Evolutionary conservation across 106 monocot species (phyloP), one percentile per base, ranked within the genome.

Genomic region (Dendrobium catenatum): DNA sequence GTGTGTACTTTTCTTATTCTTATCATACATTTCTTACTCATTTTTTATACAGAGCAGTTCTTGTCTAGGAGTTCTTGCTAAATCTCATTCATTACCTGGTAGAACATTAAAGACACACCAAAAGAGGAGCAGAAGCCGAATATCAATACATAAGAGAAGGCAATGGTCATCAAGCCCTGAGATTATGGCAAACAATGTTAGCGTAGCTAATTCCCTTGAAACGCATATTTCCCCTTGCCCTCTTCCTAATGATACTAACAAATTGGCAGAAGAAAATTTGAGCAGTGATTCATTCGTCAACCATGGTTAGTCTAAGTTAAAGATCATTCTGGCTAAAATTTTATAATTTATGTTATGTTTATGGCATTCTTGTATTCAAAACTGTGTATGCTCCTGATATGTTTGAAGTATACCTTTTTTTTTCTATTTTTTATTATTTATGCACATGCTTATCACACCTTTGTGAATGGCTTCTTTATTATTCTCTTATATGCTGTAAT

Each of bases 1-100:
- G 11, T 78, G 40, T 18, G 54, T 19, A 16, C 59, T 56, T 43
- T 31, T 19, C 20, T 33, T 42, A 81, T 4, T 70, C 37, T 49
- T 81, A 16, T 81, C 73, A 37, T 73, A 40, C 78, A 75, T 22
- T 22, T 81, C 81, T 76, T 66, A 80, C 59, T 73, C 75, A 46
- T 77, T 73, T 77, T 82, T 86, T 80, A 19, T 88, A 77, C 84
- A 89, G 89, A 86, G 79, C 86, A 89, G 89, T 89, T 81, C 81
- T 79, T 89, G 86, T 82, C 48, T 89, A 64, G 86, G 89, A 79
- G 84, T 76, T 59, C 72, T 86, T 79, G 74, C 81, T 4, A 86
- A 89, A 81, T 75, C 70, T 18, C 80, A 79, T 66, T 58, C 81
- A 75, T 44, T 77, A 75, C 24, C 85, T 48, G 75, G 83, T 68